Base-by-base conservation (phyloP, 2,329 filamentous ascomycete species). In the Nemania bipapillata region DNA sequence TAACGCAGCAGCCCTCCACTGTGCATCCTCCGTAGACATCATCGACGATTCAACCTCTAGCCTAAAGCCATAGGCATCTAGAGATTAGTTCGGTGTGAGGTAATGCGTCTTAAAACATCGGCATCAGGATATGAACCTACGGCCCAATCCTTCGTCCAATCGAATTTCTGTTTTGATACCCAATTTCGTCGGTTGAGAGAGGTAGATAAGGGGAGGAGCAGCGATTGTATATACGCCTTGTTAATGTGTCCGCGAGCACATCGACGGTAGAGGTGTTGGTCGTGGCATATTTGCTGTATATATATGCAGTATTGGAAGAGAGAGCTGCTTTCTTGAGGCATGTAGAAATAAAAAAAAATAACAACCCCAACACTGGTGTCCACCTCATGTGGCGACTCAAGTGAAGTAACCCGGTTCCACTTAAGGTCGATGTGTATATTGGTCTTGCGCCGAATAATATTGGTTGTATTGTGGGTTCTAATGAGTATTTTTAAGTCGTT, bases 221-320 rank as follows among this genome's bases (percentile, higher is more conserved):
- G 45, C 62, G 47, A 64, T 61, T 77, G 75, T 77, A 77, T 70
- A 76, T 76, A 76, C 63, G 67, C 65, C 45, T 68, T 64, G 55
- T 65, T 70, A 68, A 68, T 67, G 57, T 63, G 50, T 60, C 63
- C 35, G 42, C 64, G 66, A 70, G 68, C 59, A 58, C 50, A 63
- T 47, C 50, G 55, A 42, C 45, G 50, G 42, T 52, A 63, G 59
- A 42, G 63, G 56, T 66, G 55, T 69, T 63, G 35, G 37, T 57
- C 32, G 55, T 37, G 68, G 65, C 42, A 40, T 45, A 58, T 63
- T 63, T 57, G 50, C 66, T 75, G 70, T 69, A 73, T 63, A 74
- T 75, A 75, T 74, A 60, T 22, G 71, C 47, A 6, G 50, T 70
- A 70, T 72, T 77, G 70, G 66, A 69, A 45, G 71, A 61, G 40